phyloP scores from a whole-genome alignment of 192 early-diverging fungal genomes.

The Mortierella hygrophila region DNA sequence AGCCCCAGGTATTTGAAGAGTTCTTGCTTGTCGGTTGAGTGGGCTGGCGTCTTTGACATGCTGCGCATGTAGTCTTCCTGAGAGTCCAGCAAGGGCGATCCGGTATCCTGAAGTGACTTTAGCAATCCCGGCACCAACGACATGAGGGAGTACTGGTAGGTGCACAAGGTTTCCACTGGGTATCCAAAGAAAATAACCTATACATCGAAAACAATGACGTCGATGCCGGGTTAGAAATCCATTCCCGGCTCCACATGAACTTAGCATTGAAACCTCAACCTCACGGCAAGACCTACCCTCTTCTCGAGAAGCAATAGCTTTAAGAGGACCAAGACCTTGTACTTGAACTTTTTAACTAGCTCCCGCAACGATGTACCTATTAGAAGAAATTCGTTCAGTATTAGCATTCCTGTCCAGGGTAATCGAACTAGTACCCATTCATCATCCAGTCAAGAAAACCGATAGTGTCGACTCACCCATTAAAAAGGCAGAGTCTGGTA shows the following conservation, averaged over 20 bases:
- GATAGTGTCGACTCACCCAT: constrained; percentile 63
- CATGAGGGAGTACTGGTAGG: constrained; percentile 83
- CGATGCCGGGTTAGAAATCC: too few relatives aligned
- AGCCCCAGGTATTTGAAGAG: constrained; percentile 69
- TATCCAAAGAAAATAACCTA: constrained; percentile 89
- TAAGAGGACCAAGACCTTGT: constrained; percentile 80
- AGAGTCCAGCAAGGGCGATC: constrained; percentile 62
- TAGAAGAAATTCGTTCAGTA: not conserved
- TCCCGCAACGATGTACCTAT: constrained; percentile 79
- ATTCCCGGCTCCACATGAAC: not conserved
- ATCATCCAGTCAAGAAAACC: not conserved
- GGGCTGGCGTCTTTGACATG: constrained; percentile 54
- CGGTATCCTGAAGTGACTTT: constrained; percentile 62
- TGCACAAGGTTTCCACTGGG: constrained; percentile 81
- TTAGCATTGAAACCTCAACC: too few relatives aligned
- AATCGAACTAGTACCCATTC: not conserved
- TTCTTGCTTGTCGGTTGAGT: constrained; percentile 58
- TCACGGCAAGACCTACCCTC: constrained; percentile 57
- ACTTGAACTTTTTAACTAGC: constrained; percentile 78
- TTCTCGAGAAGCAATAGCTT: constrained; percentile 84
- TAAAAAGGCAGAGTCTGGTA: constrained; percentile 75
- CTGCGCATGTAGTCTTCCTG: constrained; percentile 53
- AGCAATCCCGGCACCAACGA: constrained; percentile 77
- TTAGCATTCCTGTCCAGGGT: not conserved
- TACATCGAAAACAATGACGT: not conserved